phyloP scores from a whole-genome alignment of 345 rosid species.

The Salix viminalis region DNA sequence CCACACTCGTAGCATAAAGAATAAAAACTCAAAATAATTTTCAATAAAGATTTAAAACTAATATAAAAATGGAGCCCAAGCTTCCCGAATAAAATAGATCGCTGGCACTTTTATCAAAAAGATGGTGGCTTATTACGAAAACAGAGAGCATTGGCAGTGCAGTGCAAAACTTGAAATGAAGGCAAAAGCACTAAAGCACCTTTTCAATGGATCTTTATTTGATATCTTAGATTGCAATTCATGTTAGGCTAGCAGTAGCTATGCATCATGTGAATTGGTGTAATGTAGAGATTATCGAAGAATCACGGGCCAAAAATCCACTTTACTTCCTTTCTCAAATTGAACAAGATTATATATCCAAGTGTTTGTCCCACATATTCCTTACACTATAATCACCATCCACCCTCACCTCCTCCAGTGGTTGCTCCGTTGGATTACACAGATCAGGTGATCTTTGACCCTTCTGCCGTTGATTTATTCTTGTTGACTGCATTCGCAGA shows the following conservation, averaged over 20 bases:
- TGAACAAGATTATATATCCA: conserved; percentile 11
- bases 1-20: not conserved
- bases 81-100: not conserved
- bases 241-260: conserved; percentile 12
- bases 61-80: not conserved
- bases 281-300: not conserved
- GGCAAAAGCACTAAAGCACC: conserved; percentile 26
- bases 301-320: conserved; percentile 1
- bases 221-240: conserved; percentile 35
- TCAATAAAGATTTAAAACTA: not conserved
- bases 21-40: not conserved
- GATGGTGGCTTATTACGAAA: not conserved
- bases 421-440: not conserved
- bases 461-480: not conserved
- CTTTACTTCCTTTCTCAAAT: conserved; percentile 12
- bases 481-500: not conserved
- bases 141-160: not conserved
- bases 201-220: conserved; percentile 2
- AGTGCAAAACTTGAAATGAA: conserved; percentile 23
- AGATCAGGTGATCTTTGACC: not conserved
- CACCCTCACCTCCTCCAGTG: not conserved
- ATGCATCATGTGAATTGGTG: conserved; percentile 16
- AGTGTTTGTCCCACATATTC: not conserved
- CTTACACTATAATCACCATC: not conserved
- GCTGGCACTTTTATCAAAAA: not conserved